These are phyloP conservation scores for Solanum chilense DNA, from an alignment of 257 asterid species.

Conservation along the genomic window DNA sequence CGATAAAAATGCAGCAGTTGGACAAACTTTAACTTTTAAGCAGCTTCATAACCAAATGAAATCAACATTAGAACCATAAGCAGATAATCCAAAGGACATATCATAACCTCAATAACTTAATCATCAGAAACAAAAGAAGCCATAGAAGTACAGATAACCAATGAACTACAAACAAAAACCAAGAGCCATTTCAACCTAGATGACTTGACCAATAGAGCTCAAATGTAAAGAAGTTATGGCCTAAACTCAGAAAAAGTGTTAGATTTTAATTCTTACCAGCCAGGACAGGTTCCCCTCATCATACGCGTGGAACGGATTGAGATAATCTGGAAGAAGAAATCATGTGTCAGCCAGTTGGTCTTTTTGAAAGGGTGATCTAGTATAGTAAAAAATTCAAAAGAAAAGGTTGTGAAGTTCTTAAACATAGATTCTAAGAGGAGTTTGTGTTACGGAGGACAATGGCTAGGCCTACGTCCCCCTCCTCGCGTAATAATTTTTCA, in stretches of 20 bases:
- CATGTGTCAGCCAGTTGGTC: neutral
- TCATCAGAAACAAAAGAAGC: neutral
- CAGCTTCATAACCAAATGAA: neutral
- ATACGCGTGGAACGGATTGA: constrained; percentile 86
- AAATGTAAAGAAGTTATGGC: neutral
- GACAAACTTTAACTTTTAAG: neutral
- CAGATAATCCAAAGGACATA: neutral
- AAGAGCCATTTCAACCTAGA: neutral
- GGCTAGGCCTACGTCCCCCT: neutral
- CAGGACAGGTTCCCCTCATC: constrained; percentile 97
- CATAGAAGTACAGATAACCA: neutral
- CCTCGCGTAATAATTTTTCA: neutral
- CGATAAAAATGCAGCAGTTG: neutral
- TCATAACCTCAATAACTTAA: neutral
- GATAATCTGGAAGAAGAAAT: constrained; percentile 61
- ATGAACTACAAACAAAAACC: neutral
- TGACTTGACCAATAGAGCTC: neutral
- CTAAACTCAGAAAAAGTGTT: neutral
- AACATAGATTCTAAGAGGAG: neutral
- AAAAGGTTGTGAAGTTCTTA: neutral
- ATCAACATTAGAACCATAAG: neutral
- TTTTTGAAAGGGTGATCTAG: neutral
- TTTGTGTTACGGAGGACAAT: neutral
- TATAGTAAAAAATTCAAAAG: neutral
- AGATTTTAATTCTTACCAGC: constrained; percentile 52